phyloP scores from a whole-genome alignment of 768 basidiomycete genomes.

The Psilocybe tampanensis region DNA sequence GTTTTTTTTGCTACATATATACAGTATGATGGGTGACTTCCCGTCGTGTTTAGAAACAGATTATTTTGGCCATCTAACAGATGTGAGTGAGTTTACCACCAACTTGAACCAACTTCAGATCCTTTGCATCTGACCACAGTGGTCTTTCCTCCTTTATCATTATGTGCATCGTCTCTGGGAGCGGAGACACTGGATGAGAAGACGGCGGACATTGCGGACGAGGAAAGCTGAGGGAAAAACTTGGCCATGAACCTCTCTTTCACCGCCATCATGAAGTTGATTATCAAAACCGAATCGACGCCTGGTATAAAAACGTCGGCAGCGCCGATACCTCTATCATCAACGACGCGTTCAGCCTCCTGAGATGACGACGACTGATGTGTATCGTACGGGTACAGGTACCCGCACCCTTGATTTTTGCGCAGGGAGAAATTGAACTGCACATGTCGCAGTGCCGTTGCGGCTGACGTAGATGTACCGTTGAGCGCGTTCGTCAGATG shows the following conservation, averaged over 20 bases:
- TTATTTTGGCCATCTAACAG: no score
- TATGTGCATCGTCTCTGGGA: neutral
- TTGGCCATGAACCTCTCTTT: neutral
- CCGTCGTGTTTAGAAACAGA: no score
- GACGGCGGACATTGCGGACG: neutral
- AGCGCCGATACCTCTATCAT: no score
- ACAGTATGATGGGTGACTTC: no score
- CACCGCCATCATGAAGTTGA: neutral
- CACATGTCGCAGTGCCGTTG: neutral
- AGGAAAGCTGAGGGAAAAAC: neutral
- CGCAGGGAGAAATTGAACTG: neutral
- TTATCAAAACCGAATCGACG: neutral
- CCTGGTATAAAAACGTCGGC: no score
- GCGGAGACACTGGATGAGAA: neutral
- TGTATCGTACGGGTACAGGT: no score
- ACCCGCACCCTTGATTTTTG: no score
- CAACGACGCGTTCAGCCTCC: no score
- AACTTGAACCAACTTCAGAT: neutral
- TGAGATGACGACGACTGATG: no score
- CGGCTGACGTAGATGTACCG: neutral
- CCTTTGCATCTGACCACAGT: neutral
- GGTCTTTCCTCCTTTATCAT: neutral
- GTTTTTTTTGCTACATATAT: no score
- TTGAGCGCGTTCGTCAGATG: neutral
- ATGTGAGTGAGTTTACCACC: no score